Conservation (phyloP, 306 rosid genomes). For the Pterocarpus santalinus region DNA sequence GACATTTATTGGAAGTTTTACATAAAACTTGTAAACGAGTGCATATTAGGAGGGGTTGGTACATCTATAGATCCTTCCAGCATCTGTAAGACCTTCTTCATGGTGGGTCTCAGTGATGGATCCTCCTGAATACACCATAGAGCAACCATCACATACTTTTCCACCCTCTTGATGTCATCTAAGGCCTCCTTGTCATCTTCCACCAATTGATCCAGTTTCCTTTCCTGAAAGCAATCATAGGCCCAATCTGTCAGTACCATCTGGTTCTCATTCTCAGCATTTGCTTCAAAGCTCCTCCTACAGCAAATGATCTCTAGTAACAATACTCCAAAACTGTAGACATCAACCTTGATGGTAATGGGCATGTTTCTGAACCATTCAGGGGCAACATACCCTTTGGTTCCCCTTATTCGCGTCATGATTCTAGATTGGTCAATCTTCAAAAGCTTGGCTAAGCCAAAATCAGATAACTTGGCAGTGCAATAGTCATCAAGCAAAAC, state of each 20-base stretch:
- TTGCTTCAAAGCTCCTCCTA: background rate
- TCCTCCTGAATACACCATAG: no score
- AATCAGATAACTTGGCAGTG: constrained; percentile 26
- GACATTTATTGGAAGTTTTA: background rate
- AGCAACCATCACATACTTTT: constrained; percentile 1
- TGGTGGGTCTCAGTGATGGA: no score
- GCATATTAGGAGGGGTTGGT: no score
- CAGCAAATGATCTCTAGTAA: constrained; percentile 37
- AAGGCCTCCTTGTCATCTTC: constrained; percentile 18
- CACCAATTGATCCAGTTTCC: constrained; percentile 12
- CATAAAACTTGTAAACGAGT: background rate
- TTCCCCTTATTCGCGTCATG: constrained; percentile 10
- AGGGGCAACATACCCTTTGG: constrained; percentile 39
- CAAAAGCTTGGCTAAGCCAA: constrained; percentile 33
- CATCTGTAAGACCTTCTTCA: no score
- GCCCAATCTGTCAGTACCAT: constrained; percentile 24
- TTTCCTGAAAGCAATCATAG: constrained; percentile 27
- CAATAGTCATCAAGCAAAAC: constrained; percentile 27
- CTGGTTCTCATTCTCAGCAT: constrained; percentile 15
- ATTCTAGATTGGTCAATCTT: constrained; percentile 20
- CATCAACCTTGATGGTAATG: constrained; percentile 23
- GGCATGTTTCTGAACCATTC: constrained; percentile 2
- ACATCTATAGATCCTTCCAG: no score
- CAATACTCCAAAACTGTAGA: constrained; percentile 12
- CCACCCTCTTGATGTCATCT: constrained; percentile 34